Evolutionary conservation across 257 asterid species (phyloP), one percentile per base, ranked within the genome.

Genomic region (Handroanthus guayacan): DNA sequence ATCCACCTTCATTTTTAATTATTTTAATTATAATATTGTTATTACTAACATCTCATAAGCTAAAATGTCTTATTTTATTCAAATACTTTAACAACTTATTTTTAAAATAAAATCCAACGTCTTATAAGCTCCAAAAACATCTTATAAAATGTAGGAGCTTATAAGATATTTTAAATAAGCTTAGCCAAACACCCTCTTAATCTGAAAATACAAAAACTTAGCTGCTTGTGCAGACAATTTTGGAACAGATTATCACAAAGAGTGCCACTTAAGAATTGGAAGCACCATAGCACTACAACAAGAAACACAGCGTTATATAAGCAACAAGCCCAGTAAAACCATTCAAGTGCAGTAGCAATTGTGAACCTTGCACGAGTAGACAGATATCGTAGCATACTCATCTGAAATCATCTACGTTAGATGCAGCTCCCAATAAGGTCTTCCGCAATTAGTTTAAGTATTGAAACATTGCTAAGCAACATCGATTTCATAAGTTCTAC

Each of bases 401-500:
- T 34, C 12, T 4, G 7, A 5, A 62, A 9, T 72, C 36, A 7
- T 9, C 39, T 51, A 44, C 7, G 25, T 45, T 31, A 31, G 61
- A 62, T 10, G 43, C 37, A 62, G 71, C 71, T 62, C 48, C 13
- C 45, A 11, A 39, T 14, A 14, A 63, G 12, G 13, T 38, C 48
- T 45, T 14, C 50, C 51, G 9, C 57, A 37, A 14, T 2, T 41
- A 6, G 9, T 34, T 16, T 62, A 36, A 41, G 34, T n/a, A 63
- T 4, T 55, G 43, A 55, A 9, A 47, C 41, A 68, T 57, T 20
- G 48, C 41, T 41, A 14, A 57, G 70, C 52, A 75, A 37, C 52
- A 57, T 52, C 13, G 60, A 75, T 14, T 75, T 47, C 74, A 6
- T 11, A 62, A 45, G 16, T 74, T 48, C 62, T 44, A 63, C 17